Evolutionary conservation across 257 asterid genomes (phyloP).

Genomic region (Salvia rosmarinus): DNA sequence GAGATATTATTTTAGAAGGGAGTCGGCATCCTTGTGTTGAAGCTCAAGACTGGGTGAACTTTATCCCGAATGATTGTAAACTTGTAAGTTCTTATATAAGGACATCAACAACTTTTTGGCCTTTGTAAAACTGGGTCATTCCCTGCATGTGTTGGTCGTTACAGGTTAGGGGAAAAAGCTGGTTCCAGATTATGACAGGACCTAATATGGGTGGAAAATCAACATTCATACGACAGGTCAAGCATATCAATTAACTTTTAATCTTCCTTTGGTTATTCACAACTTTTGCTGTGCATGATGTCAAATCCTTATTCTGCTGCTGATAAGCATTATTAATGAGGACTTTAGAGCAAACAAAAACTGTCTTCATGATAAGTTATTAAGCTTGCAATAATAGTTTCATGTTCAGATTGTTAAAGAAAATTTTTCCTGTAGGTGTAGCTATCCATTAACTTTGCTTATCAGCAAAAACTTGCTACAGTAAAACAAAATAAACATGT

Average conservation of each 20-base stretch:
- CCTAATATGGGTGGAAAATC: slow-evolving; percentile 99
- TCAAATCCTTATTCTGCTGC: slow-evolving; percentile 10
- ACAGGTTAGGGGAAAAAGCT: slow-evolving; percentile 83
- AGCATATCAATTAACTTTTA: slow-evolving; percentile 22
- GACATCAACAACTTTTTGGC: slow-evolving; percentile 28
- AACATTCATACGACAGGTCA: slow-evolving; percentile 92
- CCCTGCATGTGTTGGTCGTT: slow-evolving; percentile 33
- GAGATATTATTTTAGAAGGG: slow-evolving; percentile 88
- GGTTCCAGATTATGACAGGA: slow-evolving; percentile 99
- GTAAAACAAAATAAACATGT: slow-evolving; percentile 6
- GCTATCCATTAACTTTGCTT: slow-evolving; percentile 22
- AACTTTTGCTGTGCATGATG: background rate
- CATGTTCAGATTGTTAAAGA: slow-evolving; percentile 17
- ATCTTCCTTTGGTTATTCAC: slow-evolving; percentile 19
- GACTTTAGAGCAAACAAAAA: background rate
- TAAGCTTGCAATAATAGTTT: slow-evolving; percentile 16
- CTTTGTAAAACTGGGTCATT: slow-evolving; percentile 28
- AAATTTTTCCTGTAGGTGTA: background rate
- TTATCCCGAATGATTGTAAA: slow-evolving; percentile 94
- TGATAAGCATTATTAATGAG: slow-evolving; percentile 25
- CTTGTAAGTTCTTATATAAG: slow-evolving; percentile 59
- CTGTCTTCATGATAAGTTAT: slow-evolving; percentile 28
- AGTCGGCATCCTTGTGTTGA: slow-evolving; percentile 99
- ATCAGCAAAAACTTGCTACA: slow-evolving; percentile 3
- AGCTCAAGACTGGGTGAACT: slow-evolving; percentile 99